A percentile compares a stretch with the other conserved stretches of the same genome.
These are phyloP conservation scores for Dentipellis fragilis DNA, from an alignment of 768 basidiomycete species.

Conservation along the genomic window DNA sequence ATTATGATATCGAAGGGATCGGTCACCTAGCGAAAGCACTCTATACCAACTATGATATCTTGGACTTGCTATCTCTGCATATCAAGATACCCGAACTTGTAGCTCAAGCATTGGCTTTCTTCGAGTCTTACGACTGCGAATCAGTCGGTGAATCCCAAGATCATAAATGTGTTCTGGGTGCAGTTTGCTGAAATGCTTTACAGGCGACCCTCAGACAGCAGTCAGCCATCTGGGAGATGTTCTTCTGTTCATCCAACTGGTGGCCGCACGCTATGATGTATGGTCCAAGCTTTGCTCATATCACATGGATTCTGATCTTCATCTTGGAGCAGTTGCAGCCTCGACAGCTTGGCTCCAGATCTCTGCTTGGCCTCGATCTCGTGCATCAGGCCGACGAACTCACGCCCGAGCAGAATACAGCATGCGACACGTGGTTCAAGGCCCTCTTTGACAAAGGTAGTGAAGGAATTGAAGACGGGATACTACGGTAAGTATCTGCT, in stretches of 20 bases:
- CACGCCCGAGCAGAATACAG: slow-evolving; percentile 25
- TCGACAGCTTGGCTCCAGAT: slow-evolving; percentile 19
- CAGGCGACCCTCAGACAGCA: slow-evolving; percentile 80
- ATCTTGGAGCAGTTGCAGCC: not conserved
- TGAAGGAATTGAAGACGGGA: slow-evolving; percentile 79
- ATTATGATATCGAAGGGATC: slow-evolving; percentile 57
- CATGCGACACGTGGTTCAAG: slow-evolving; percentile 52
- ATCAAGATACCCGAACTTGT: slow-evolving; percentile 54
- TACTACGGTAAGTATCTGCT: slow-evolving; percentile 24
- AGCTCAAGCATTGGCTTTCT: slow-evolving; percentile 46
- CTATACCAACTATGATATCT: slow-evolving; percentile 41
- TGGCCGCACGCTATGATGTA: slow-evolving; percentile 53
- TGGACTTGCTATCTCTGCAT: slow-evolving; percentile 67
- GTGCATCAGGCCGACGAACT: slow-evolving; percentile 32
- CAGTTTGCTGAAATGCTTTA: not conserved
- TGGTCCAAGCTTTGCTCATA: slow-evolving; percentile 17
- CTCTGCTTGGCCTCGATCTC: slow-evolving; percentile 36
- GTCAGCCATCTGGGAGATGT: slow-evolving; percentile 70
- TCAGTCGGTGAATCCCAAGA: slow-evolving; percentile 50
- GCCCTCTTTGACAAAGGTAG: slow-evolving; percentile 67
- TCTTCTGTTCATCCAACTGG: slow-evolving; percentile 64
- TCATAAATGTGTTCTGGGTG: not conserved
- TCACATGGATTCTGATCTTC: not conserved
- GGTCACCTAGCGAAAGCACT: slow-evolving; percentile 63
- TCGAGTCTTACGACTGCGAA: slow-evolving; percentile 72